Conservation (phyloP, 2,329 filamentous ascomycete genomes). For the Dactylonectria macrodidyma region DNA sequence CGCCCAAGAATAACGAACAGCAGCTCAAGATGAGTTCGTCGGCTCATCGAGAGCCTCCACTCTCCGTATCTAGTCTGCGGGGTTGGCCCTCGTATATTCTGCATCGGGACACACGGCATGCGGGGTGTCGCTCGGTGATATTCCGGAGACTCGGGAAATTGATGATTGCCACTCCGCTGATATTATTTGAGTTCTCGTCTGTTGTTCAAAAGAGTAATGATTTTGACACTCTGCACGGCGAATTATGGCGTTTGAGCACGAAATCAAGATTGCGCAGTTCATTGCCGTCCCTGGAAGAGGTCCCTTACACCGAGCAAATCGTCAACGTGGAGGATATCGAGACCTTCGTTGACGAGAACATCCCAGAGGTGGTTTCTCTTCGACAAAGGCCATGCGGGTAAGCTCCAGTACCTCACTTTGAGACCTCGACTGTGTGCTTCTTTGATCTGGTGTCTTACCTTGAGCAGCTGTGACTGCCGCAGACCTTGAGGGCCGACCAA, state of each 20-base stretch:
- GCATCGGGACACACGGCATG: slow-evolving; percentile 21
- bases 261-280: not conserved
- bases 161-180: not conserved
- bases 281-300: slow-evolving; percentile 25
- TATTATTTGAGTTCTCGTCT: not conserved
- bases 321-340: slow-evolving; percentile 75
- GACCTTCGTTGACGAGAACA: slow-evolving; percentile 67
- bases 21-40: not conserved
- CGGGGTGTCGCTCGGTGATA: slow-evolving; percentile 45
- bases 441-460: slow-evolving; percentile 61
- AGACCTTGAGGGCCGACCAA: slow-evolving; percentile 62
- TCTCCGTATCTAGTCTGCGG: slow-evolving; percentile 39
- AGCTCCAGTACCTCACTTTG: slow-evolving; percentile 72
- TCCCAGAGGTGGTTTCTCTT: slow-evolving; percentile 71
- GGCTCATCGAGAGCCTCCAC: slow-evolving; percentile 1
- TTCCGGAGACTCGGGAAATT: slow-evolving; percentile 47
- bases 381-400: slow-evolving; percentile 70
- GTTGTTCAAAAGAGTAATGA: not conserved
- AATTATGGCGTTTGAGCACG: not conserved
- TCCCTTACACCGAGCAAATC: slow-evolving; percentile 62
- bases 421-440: slow-evolving; percentile 69
- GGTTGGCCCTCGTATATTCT: slow-evolving; percentile 31
- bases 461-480: slow-evolving; percentile 58
- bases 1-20: not conserved
- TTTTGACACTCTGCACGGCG: not conserved